Percentiles rank a stretch among this genome's conserved stretches.
Evolutionary conservation across 2,329 filamentous ascomycete species (phyloP).

Genomic region (Nakataea oryzae): DNA sequence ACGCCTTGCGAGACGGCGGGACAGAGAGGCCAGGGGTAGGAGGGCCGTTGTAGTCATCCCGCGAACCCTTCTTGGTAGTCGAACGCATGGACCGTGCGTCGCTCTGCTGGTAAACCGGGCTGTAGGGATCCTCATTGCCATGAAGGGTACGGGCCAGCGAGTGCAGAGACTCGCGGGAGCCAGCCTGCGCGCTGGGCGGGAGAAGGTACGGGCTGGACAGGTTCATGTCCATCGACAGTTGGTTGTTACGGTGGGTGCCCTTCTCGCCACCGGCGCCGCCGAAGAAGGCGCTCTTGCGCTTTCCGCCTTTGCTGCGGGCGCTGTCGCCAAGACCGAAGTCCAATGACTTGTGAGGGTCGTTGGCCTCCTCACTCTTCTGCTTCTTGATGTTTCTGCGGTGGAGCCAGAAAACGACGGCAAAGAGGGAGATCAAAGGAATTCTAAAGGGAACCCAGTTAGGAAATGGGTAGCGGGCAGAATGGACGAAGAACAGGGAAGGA

Average conservation of each 20-base stretch:
- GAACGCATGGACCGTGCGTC: slow-evolving; percentile 48
- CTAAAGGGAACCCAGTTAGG: slow-evolving; percentile 33
- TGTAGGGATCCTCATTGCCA: slow-evolving; percentile 76
- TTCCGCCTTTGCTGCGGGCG: slow-evolving; percentile 16
- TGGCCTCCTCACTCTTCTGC: slow-evolving; percentile 64
- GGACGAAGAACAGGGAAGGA: background rate
- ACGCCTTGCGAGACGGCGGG: slow-evolving; percentile 31
- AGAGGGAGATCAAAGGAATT: slow-evolving; percentile 60
- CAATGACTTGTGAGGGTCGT: slow-evolving; percentile 80
- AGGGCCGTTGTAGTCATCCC: slow-evolving; percentile 28
- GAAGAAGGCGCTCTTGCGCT: slow-evolving; percentile 34
- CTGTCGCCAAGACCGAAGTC: slow-evolving; percentile 65
- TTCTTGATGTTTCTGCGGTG: slow-evolving; percentile 70
- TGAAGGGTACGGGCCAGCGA: slow-evolving; percentile 70
- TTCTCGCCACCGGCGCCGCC: slow-evolving; percentile 45
- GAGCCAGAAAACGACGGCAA: slow-evolving; percentile 61
- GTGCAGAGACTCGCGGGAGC: slow-evolving; percentile 74
- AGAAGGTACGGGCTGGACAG: slow-evolving; percentile 83
- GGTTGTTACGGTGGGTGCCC: slow-evolving; percentile 32
- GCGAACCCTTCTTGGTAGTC: slow-evolving; percentile 27
- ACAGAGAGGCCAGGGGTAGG: slow-evolving; percentile 18
- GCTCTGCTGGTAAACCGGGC: slow-evolving; percentile 49
- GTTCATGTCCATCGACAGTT: slow-evolving; percentile 64
- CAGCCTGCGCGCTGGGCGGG: slow-evolving; percentile 63
- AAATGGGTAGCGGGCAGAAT: background rate